Evolutionary conservation across 2,329 filamentous ascomycete genomes (phyloP).

Genomic region (Calonectria henricotiae): DNA sequence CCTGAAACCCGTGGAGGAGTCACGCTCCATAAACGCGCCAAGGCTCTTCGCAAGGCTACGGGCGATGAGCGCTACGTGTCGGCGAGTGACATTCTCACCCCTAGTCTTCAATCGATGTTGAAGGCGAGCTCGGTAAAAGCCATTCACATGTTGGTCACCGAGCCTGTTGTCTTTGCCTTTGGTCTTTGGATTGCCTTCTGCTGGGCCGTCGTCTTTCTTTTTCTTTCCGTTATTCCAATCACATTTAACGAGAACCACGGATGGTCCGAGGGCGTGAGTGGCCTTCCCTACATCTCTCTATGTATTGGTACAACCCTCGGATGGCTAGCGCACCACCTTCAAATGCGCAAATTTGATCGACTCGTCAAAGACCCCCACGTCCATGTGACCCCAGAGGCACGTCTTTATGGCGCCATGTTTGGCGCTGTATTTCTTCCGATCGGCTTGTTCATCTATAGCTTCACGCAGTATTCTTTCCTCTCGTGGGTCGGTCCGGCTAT

Average conservation of each 20-base stretch:
- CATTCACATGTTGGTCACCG: conserved; percentile 48
- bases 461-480: conserved; percentile 9
- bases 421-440: conserved; percentile 6
- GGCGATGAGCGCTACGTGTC: conserved; percentile 10
- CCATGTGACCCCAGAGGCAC: not conserved
- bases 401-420: conserved; percentile 6
- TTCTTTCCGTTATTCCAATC: conserved; percentile 44
- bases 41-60: conserved; percentile 3
- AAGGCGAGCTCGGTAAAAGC: conserved; percentile 20
- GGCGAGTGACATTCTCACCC: conserved; percentile 6
- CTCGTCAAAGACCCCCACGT: conserved; percentile 4
- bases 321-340: conserved; percentile 10
- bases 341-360: conserved; percentile 15
- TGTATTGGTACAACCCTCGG: conserved; percentile 10
- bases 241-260: conserved; percentile 3
- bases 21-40: conserved; percentile 13
- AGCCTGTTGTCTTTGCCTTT: conserved; percentile 49
- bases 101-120: conserved; percentile 2
- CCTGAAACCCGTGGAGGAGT: conserved; percentile 5
- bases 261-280: conserved; percentile 5
- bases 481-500: conserved; percentile 2
- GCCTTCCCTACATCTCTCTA: conserved; percentile 8
- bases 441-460: conserved; percentile 2
- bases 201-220: conserved; percentile 49
- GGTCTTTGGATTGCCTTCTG: conserved; percentile 50